A percentile compares a stretch with the other conserved stretches of the same genome.
phyloP scores from a whole-genome alignment of 768 basidiomycete genomes.

The Chlorophyllum brunneum region DNA sequence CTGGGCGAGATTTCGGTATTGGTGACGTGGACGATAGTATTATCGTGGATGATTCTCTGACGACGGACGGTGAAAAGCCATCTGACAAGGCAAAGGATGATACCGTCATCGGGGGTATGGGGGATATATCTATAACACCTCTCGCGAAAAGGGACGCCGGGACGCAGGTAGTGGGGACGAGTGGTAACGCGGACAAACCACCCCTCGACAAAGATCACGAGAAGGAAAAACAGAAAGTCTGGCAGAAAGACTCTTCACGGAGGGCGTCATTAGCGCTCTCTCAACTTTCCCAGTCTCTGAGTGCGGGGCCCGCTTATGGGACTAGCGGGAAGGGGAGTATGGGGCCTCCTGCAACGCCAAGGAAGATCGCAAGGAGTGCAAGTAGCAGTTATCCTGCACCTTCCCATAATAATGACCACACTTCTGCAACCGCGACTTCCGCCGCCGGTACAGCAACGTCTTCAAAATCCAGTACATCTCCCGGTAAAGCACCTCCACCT shows the following conservation, averaged over 20 bases:
- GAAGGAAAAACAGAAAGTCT: constrained; percentile 29
- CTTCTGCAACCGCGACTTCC: constrained; percentile 17
- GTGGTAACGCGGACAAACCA: constrained; percentile 7
- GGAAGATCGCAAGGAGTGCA: constrained; percentile 32
- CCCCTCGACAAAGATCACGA: constrained; percentile 16
- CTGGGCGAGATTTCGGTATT: constrained; percentile 19
- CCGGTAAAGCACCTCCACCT: neutral
- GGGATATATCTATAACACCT: constrained; percentile 17
- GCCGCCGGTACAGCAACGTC: constrained; percentile 8
- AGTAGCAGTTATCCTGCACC: constrained; percentile 34
- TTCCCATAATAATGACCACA: constrained; percentile 16
- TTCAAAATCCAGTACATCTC: constrained; percentile 1
- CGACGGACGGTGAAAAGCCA: neutral
- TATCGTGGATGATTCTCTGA: constrained; percentile 12
- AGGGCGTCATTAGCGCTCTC: constrained; percentile 55
- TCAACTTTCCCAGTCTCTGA: constrained; percentile 63
- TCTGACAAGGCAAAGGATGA: constrained; percentile 4
- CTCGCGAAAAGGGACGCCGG: constrained; percentile 12
- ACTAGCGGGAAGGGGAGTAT: constrained; percentile 28
- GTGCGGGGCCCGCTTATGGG: constrained; percentile 38
- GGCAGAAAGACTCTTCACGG: constrained; percentile 39
- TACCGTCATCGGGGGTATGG: constrained; percentile 6
- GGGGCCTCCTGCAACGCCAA: constrained; percentile 50
- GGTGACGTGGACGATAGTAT: constrained; percentile 16
- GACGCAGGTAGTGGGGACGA: constrained; percentile 13